These are phyloP conservation scores for Ophiorrhiza pumila DNA, from an alignment of 257 asterid species.

Conservation along the genomic window DNA sequence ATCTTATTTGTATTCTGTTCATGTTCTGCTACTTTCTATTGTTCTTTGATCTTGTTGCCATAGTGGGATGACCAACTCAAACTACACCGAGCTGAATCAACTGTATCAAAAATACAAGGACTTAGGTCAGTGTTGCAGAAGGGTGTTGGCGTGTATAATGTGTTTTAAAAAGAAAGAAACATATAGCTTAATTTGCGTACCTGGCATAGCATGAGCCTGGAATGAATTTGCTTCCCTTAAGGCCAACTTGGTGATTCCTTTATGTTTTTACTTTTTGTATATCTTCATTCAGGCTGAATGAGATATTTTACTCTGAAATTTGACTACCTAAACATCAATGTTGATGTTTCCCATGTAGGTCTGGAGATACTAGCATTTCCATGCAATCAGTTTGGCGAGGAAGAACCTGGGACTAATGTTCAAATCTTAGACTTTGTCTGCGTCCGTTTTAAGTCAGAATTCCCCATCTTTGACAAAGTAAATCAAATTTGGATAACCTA, in stretches of 20 bases:
- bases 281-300: not conserved
- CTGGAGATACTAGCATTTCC: slow-evolving; percentile 85
- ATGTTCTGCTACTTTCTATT: not conserved
- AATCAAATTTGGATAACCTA: not conserved
- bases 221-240: not conserved
- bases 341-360: slow-evolving; percentile 31
- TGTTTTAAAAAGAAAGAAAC: not conserved
- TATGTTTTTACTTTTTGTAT: not conserved
- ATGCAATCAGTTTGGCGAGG: slow-evolving; percentile 87
- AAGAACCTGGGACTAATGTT: slow-evolving; percentile 76
- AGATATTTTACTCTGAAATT: not conserved
- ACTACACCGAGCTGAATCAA: slow-evolving; percentile 71
- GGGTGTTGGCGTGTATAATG: not conserved
- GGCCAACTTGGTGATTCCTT: not conserved
- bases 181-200: not conserved
- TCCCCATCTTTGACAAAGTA: slow-evolving; percentile 74
- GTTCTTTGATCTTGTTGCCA: slow-evolving; percentile 16
- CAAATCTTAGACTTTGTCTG: slow-evolving; percentile 72
- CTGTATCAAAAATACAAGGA: slow-evolving; percentile 60
- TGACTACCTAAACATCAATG: no score
- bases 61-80: slow-evolving; percentile 91
- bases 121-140: slow-evolving; percentile 44
- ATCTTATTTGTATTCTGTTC: not conserved
- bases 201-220: not conserved
- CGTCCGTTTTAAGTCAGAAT: slow-evolving; percentile 66